phyloP scores from a whole-genome alignment of 2,329 filamentous ascomycete species.

The Cercospora zeae-maydis region DNA sequence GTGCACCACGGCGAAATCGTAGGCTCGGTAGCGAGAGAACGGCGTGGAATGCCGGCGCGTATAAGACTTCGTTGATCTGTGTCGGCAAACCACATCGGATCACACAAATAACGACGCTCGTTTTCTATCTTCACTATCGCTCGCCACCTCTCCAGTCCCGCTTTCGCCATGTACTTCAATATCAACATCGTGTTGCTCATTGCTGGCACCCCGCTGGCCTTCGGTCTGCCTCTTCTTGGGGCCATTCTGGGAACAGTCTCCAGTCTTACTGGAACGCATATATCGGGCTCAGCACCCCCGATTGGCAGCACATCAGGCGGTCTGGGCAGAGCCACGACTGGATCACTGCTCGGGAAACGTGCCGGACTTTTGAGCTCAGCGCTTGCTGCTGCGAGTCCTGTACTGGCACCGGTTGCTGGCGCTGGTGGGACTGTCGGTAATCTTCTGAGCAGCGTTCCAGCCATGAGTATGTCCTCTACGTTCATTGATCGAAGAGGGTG shows the following conservation, averaged over 20 bases:
- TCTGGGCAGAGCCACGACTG: neutral
- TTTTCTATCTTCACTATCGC: neutral
- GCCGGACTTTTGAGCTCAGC: conserved; percentile 3
- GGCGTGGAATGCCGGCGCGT: neutral
- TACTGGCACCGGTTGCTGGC: neutral
- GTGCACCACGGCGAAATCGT: neutral
- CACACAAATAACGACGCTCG: neutral
- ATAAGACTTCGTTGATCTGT: neutral
- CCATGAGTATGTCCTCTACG: neutral
- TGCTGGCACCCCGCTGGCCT: neutral
- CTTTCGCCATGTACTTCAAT: neutral
- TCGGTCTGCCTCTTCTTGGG: conserved; percentile 3
- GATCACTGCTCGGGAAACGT: neutral
- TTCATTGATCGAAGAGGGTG: neutral
- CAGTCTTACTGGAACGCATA: neutral
- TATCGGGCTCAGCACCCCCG: neutral
- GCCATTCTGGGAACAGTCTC: neutral
- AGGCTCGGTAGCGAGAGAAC: neutral
- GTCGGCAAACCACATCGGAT: neutral
- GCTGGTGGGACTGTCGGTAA: conserved; percentile 7
- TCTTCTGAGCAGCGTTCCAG: conserved; percentile 6
- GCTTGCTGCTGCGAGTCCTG: neutral
- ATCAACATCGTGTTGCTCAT: neutral
- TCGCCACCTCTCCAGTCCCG: neutral
- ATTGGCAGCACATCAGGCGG: neutral